A percentile compares a stretch with the other conserved stretches of the same genome.
These are phyloP conservation scores for Coemansia sp. DNA, from an alignment of 192 early-diverging fungal species.

Conservation along the genomic window DNA sequence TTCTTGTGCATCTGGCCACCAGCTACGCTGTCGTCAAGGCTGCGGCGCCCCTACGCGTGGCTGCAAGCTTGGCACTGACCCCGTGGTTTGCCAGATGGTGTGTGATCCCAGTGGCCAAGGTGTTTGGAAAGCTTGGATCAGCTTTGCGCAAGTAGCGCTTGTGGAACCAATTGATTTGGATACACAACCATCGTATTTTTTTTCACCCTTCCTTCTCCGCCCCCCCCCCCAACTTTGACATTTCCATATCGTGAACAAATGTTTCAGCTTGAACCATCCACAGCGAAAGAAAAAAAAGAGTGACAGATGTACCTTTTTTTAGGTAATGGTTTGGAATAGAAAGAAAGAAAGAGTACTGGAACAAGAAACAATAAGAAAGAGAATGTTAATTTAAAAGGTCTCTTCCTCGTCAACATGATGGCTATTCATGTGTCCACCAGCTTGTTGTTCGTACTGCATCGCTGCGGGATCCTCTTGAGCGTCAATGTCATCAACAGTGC, in stretches of 20 bases:
- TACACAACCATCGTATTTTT: neutral
- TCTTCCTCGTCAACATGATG: constrained; percentile 47
- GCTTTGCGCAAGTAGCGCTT: neutral
- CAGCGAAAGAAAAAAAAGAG: no score
- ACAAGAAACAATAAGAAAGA: neutral
- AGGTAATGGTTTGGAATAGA: neutral
- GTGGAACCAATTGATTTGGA: neutral
- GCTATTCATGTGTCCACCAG: constrained; percentile 28
- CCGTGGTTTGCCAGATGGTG: constrained; percentile 29
- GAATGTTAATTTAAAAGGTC: constrained; percentile 26
- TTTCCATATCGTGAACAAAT: no score
- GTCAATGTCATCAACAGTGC: constrained; percentile 19
- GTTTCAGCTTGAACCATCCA: no score
- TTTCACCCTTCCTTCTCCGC: no score
- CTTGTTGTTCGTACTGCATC: constrained; percentile 16
- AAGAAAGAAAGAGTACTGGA: neutral
- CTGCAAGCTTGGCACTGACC: constrained; percentile 34
- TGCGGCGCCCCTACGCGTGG: constrained; percentile 34
- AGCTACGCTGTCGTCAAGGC: constrained; percentile 85
- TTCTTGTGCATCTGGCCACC: constrained; percentile 73
- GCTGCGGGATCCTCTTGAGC: neutral
- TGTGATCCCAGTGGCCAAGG: constrained; percentile 26
- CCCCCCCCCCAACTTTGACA: no score
- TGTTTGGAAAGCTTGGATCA: neutral
- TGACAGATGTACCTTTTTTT: neutral